Evolutionary conservation across 345 rosid genomes (phyloP), one percentile per base, ranked within the genome.

Genomic region (Ceriops decandra): DNA sequence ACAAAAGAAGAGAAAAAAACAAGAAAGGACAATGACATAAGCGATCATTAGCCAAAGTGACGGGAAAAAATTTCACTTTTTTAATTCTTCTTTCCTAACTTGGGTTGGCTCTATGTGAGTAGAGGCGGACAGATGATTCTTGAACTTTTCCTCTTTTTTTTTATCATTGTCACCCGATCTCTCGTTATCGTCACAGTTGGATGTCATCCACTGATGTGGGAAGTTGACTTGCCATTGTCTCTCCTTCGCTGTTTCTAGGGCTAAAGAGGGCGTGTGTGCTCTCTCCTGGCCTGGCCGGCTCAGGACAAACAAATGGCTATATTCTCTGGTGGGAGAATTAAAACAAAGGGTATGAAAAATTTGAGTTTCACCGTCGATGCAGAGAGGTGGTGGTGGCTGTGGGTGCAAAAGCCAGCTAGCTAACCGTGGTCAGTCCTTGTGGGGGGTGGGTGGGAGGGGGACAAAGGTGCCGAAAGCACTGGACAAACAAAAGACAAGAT

Each of bases 381-480:
- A 27, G 1, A 27, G 22, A 4, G 26, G 16, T 4, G 62, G 60
- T 5, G 62, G 30, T 6, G 62, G 30, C 3, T 31, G 60, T 52
- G 68, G 49, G 17, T 42, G 49, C 19, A 42, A 28, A 28, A 42
- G 49, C 2, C 2, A 42, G 49, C 2, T 22, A 22, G 27, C 46
- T 2, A 67, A 27, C 53, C 19, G 38, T 26, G 71, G 63, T 42
- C 63, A 30, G 38, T 68, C 57, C 57, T 22, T 22, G 24, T 24
- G 26, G 26, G 26, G 26, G 26, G 26, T 26, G 32, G 53, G 27
- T 54, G 56, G 49, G 42, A 38, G 63, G 47, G 53, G 53, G 79
- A 65, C 77, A 75, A 72, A 78, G 27, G 71, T 8, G 68, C 80
- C 82, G 82, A 78, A 81, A 81, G 82, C 76, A 78, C 54, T 15